Base-by-base conservation (phyloP, 2,329 filamentous ascomycete genomes). In the Penicillium sp. region DNA sequence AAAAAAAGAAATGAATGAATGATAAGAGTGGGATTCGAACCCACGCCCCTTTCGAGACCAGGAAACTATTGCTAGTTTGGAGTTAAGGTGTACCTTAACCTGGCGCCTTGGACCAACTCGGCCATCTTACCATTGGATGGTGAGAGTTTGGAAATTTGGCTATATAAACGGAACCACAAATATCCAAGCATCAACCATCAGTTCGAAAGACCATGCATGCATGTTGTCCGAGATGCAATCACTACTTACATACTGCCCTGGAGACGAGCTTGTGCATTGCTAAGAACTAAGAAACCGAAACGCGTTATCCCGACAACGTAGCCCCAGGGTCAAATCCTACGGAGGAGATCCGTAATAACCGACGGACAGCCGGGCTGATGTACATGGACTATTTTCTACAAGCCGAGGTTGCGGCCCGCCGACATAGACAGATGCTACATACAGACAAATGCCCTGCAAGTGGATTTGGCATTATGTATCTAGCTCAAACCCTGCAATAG, bases 31-130 rank as follows among this genome's bases (percentile, higher is more conserved):
- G 47, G 47, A 49, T 49, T 49, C 12, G 47, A 49, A 49, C 47
- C 47, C 47, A 49, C 47, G 47, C 47, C 47, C 33, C 42, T 44
- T 45, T 18, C 41, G 47, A 49, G 47, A 49, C 42, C 47, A 49
- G 47, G 47, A 49, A 49, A 49, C 47, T 49, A 44, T 16, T 31
- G n/a, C 42, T 44, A 49, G 47, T 49, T 34, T 48, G 16, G 35
- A 49, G 58, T 58, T 48, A 62, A 62, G 60, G 58, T 61, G 37
- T 51, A 62, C 63, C 63, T 65, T 62, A 65, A 65, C 63, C 63
- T 61, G 56, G 58, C 64, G 64, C 64, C 64, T 64, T 66, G 50
- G 64, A 66, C 64, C 64, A 64, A 62, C 64, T 66, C 64, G 64
- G 64, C 64, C 64, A 66, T 66, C 64, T 66, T 66, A 61, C 64